Evolutionary conservation across 768 basidiomycete species (phyloP).

Genomic region (Glaciozyma martinii): DNA sequence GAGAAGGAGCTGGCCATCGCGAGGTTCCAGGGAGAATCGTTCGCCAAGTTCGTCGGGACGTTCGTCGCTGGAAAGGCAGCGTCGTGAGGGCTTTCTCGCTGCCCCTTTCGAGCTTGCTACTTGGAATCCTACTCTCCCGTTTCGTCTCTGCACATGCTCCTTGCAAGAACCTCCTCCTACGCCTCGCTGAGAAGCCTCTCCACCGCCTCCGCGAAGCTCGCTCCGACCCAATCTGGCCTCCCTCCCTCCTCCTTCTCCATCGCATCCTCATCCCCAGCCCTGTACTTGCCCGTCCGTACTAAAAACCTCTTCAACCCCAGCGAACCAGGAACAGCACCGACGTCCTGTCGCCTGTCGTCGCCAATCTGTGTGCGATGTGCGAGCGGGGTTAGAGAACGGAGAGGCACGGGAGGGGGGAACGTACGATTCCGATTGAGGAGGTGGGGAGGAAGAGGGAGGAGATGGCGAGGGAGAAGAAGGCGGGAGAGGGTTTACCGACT

Average conservation of each 20-base stretch:
- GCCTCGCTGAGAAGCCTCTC: background rate
- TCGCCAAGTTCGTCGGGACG: too few species aligned
- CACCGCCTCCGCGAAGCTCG: conserved; percentile 15
- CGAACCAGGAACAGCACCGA: conserved; percentile 55
- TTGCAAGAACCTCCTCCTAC: too few species aligned
- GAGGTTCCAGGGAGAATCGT: too few species aligned
- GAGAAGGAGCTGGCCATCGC: too few species aligned
- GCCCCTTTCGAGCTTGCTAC: too few species aligned
- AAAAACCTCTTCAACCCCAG: conserved; percentile 57
- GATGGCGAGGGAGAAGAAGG: conserved; percentile 50
- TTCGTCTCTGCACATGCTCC: too few species aligned
- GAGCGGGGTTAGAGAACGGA: conserved; percentile 6
- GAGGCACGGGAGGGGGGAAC: background rate
- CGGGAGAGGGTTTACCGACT: conserved; percentile 56
- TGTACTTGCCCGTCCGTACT: conserved; percentile 65
- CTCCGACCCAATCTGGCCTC: conserved; percentile 7
- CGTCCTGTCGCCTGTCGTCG: conserved; percentile 58
- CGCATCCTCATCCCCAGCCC: conserved; percentile 51
- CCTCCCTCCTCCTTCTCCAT: background rate
- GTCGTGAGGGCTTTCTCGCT: too few species aligned
- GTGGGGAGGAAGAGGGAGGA: conserved; percentile 23
- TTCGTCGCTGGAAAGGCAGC: too few species aligned
- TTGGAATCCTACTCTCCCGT: too few species aligned
- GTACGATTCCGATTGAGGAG: conserved; percentile 31
- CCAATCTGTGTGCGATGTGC: conserved; percentile 54